Base-by-base conservation (phyloP, 148 eudicot species). In the Chenopodium formosanum region DNA sequence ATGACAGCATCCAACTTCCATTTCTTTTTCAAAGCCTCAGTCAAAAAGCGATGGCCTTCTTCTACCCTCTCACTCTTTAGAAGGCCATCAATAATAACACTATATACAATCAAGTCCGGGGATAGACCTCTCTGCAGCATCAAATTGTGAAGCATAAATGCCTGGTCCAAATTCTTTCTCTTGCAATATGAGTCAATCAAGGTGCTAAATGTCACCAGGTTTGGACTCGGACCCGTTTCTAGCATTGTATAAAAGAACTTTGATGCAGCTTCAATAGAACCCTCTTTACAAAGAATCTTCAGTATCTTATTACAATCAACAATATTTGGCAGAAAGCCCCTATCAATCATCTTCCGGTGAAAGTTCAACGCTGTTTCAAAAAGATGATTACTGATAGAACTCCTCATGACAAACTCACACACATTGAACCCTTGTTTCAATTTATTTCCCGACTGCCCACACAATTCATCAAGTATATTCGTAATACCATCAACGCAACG, bases 141-240 rank as follows among this genome's bases (percentile, higher is more conserved):
- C 64, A 80, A 67, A 84, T 82, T 72, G 71, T 87, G 87, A 78
- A 88, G 86, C 70, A 79, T 67, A 56, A 87, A 82, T 17, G 93
- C 96, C 72, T 81, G 89, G 4, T 88, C 89, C 70, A 89, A 25
- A 81, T 83, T 87, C 75, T 72, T 75, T 37, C 76, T 86, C 79
- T 88, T 87, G 79, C 91, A 87, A 80, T 86, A 85, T 34, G 86
- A 83, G 77, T 90, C 78, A 78, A 88, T 88, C 80, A 92, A 79
- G n/a, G 90, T 90, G 84, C 91, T 88, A 86, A 88, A 92, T 9
- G 92, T 90, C 68, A 90, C 88, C 70, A 92, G 70, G 81, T 85
- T 91, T 4, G 95, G 93, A 73, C 74, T 84, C 14, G 95, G 95
- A 79, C 95, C 95, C 40, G 83, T 82, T 80, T 86, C 81, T 58